A percentile compares a stretch with the other conserved stretches of the same genome.
Conservation (phyloP, 2,329 filamentous ascomycete species). For the Colletotrichum acutatum region DNA sequence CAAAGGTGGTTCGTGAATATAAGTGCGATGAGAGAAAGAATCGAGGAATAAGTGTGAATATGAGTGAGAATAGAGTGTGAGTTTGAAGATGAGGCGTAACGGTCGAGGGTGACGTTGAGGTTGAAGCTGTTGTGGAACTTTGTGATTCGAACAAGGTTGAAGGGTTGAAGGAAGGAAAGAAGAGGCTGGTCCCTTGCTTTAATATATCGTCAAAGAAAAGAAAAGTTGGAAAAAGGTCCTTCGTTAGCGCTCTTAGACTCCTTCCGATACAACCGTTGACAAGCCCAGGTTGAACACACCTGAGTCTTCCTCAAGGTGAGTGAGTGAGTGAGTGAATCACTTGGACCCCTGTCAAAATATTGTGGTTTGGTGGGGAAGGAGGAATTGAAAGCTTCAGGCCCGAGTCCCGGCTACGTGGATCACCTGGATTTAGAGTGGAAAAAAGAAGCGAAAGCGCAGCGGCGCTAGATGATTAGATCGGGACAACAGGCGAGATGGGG, state of each 20-base stretch:
- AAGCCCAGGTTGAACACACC: not conserved
- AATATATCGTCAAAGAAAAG: not conserved
- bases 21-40: not conserved
- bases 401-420: not conserved
- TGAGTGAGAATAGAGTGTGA: not conserved
- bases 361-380: not conserved
- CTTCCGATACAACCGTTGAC: not conserved
- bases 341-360: not conserved
- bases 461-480: not conserved
- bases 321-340: not conserved
- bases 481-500: not conserved
- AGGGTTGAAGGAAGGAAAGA: not conserved
- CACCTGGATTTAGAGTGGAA: not conserved
- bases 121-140: not conserved
- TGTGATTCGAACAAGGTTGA: not conserved
- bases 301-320: too few relatives aligned
- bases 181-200: not conserved
- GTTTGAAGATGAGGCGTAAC: not conserved
- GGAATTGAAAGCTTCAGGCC: not conserved
- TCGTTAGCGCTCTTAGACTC: not conserved
- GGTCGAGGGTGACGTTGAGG: not conserved
- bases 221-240: not conserved
- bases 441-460: not conserved
- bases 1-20: not conserved
- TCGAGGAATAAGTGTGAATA: not conserved